These are phyloP conservation scores for Colletotrichum liaoningense DNA, from an alignment of 2,329 filamentous ascomycete species.

Conservation along the genomic window DNA sequence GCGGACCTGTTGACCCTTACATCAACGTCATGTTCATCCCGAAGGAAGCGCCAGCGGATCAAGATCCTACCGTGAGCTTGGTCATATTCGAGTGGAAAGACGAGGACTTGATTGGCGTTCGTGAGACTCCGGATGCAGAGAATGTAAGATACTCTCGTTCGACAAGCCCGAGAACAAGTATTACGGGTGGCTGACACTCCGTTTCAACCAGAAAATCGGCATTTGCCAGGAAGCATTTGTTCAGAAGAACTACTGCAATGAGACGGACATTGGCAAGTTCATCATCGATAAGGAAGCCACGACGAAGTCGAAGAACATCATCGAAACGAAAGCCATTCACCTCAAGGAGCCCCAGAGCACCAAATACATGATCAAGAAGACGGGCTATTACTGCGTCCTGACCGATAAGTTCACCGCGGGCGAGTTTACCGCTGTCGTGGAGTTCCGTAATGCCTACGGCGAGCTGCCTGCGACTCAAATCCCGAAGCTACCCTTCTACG, in stretches of 20 bases:
- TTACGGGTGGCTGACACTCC: slow-evolving; percentile 44
- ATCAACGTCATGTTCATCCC: slow-evolving; percentile 85
- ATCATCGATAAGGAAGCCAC: slow-evolving; percentile 83
- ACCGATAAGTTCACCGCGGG: slow-evolving; percentile 76
- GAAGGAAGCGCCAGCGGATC: slow-evolving; percentile 66
- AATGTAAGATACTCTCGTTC: slow-evolving; percentile 56
- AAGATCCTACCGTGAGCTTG: slow-evolving; percentile 83
- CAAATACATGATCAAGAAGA: slow-evolving; percentile 88
- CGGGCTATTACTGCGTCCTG: slow-evolving; percentile 95
- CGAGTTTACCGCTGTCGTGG: slow-evolving; percentile 83
- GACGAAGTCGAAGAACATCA: slow-evolving; percentile 74
- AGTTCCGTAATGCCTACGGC: slow-evolving; percentile 96
- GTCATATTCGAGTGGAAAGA: slow-evolving; percentile 97
- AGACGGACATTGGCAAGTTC: slow-evolving; percentile 85
- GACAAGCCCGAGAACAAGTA: not conserved
- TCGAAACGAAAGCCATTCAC: slow-evolving; percentile 85
- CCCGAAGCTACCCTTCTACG: slow-evolving; percentile 96
- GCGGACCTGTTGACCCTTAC: slow-evolving; percentile 87
- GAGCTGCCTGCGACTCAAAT: slow-evolving; percentile 96
- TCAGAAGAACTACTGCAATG: slow-evolving; percentile 76
- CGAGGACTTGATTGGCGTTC: slow-evolving; percentile 79
- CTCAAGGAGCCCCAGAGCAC: slow-evolving; percentile 79
- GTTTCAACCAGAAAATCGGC: slow-evolving; percentile 48
- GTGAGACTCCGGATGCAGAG: slow-evolving; percentile 63
- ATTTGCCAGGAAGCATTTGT: slow-evolving; percentile 84